These are phyloP conservation scores for Xylaria sp. DNA, from an alignment of 2,329 filamentous ascomycete species.

Conservation along the genomic window DNA sequence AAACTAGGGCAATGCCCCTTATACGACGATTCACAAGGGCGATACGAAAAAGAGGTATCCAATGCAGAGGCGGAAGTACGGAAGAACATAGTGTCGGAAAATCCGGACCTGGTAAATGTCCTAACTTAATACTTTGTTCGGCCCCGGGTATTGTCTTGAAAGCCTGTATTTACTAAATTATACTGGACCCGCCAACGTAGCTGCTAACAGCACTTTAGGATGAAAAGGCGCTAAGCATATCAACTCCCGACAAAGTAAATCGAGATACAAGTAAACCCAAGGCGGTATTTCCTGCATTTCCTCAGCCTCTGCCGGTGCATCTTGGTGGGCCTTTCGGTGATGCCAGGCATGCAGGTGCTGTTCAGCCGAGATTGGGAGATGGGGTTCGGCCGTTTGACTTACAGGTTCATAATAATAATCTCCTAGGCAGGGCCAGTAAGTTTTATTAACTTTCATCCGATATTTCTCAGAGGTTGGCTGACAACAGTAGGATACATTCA, in stretches of 20 bases:
- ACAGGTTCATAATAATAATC: not conserved
- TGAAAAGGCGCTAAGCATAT: constrained; percentile 66
- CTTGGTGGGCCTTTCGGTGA: not conserved
- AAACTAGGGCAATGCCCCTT: constrained; percentile 70
- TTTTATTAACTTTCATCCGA: not conserved
- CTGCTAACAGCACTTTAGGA: constrained; percentile 45
- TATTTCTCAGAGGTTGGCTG: not conserved
- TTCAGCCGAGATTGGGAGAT: not conserved
- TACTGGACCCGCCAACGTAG: not conserved
- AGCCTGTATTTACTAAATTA: not conserved
- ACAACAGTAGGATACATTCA: constrained; percentile 21
- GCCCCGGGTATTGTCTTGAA: not conserved
- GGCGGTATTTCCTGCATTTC: not conserved
- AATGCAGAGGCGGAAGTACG: constrained; percentile 69
- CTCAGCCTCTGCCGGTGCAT: not conserved
- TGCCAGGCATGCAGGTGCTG: not conserved
- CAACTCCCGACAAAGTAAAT: constrained; percentile 64
- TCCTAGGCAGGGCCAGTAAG: constrained; percentile 5
- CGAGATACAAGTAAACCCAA: constrained; percentile 52
- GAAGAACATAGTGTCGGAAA: constrained; percentile 63
- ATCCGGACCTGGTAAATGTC: constrained; percentile 65
- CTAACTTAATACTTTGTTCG: not conserved
- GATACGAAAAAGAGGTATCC: constrained; percentile 71
- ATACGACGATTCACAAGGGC: constrained; percentile 69
- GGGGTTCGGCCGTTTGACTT: not conserved